A percentile compares a stretch with the other conserved stretches of the same genome.
phyloP scores from a whole-genome alignment of 2,329 filamentous ascomycete species.

The Hypocrella siamensis region DNA sequence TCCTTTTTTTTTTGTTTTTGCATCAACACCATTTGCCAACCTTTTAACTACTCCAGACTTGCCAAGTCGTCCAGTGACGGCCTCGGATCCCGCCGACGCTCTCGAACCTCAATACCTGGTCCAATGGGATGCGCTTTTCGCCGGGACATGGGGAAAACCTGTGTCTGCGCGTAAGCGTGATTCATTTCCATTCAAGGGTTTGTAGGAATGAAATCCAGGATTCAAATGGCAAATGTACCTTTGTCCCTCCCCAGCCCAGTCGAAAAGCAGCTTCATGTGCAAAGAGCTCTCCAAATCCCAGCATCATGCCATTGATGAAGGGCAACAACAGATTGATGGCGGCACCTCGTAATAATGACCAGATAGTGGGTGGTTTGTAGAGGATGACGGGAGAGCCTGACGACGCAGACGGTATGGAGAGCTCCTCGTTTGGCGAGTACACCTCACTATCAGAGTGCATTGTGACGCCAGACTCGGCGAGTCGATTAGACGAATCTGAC shows the following conservation, averaged over 20 bases:
- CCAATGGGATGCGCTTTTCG: constrained; percentile 54
- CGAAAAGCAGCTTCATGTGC: constrained; percentile 91
- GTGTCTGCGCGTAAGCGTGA: no score
- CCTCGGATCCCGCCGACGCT: constrained; percentile 43
- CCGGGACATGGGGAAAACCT: constrained; percentile 44
- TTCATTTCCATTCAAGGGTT: no score
- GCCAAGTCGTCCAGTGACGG: constrained; percentile 49
- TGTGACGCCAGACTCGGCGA: constrained; percentile 60
- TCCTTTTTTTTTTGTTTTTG: not conserved
- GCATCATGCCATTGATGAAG: constrained; percentile 95
- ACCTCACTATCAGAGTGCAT: constrained; percentile 74
- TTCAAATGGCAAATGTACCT: constrained; percentile 36
- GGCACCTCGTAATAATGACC: constrained; percentile 71
- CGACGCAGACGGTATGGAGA: constrained; percentile 43
- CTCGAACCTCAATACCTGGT: constrained; percentile 67
- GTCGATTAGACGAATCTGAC: constrained; percentile 32
- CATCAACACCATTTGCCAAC: not conserved
- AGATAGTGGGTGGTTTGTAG: constrained; percentile 78
- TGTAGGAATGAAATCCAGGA: no score
- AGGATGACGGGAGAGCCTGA: constrained; percentile 59
- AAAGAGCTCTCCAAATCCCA: constrained; percentile 93
- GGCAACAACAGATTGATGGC: constrained; percentile 93
- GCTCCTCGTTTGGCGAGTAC: constrained; percentile 53
- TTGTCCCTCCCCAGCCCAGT: constrained; percentile 85
- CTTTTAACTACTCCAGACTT: constrained; percentile 41